phyloP scores from a whole-genome alignment of 164 flowering plant genomes.

The Vitis amurensis region DNA sequence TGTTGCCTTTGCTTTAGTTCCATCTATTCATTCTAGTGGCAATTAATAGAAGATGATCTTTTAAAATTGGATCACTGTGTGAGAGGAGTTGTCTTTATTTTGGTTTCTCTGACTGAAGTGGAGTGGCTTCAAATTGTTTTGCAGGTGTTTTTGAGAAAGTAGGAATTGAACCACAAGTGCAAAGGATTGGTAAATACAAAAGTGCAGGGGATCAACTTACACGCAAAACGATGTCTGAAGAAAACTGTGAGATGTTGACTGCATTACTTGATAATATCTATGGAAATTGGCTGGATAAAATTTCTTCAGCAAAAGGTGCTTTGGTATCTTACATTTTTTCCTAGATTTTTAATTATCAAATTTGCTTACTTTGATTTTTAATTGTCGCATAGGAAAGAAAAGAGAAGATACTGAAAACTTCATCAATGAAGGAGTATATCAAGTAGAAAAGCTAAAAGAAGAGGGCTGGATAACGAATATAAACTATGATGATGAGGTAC shows the following conservation, averaged over 20 bases:
- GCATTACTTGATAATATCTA: slow-evolving; percentile 84
- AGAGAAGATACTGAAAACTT: slow-evolving; percentile 75
- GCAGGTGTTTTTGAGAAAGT: slow-evolving; percentile 85
- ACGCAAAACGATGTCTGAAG: slow-evolving; percentile 78
- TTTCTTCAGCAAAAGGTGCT: slow-evolving; percentile 66
- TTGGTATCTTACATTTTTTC: not conserved
- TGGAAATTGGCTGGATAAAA: slow-evolving; percentile 76
- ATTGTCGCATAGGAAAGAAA: slow-evolving; percentile 55
- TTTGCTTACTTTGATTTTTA: slow-evolving; percentile 3
- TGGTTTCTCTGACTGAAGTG: not conserved
- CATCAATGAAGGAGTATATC: slow-evolving; percentile 80
- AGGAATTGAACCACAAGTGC: slow-evolving; percentile 85
- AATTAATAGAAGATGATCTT: no score
- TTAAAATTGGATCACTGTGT: no score
- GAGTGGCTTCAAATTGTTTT: slow-evolving; percentile 10
- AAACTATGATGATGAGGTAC: slow-evolving; percentile 90
- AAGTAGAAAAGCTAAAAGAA: slow-evolving; percentile 77
- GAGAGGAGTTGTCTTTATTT: no score
- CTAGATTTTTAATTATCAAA: not conserved
- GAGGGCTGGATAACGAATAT: slow-evolving; percentile 78
- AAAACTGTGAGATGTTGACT: slow-evolving; percentile 90
- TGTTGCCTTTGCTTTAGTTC: not conserved
- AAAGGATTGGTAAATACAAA: slow-evolving; percentile 92
- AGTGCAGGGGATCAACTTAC: slow-evolving; percentile 94
- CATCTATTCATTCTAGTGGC: no score